Conservation (phyloP, 2,329 filamentous ascomycete genomes). For the Aspergillus sp. region DNA sequence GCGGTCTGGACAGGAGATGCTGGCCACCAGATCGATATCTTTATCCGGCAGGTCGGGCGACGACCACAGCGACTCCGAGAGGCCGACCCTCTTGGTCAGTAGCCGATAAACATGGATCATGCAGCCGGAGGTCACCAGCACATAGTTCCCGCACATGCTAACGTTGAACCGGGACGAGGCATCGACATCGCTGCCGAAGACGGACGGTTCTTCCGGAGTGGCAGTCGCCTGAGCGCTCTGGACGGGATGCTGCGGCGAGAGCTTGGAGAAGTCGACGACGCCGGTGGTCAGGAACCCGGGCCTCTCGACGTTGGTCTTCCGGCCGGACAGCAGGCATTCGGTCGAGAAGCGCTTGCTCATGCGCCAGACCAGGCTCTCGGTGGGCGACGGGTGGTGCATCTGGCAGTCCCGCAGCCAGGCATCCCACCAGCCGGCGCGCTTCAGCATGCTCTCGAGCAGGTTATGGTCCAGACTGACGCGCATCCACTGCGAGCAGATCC, state of each 20-base stretch:
- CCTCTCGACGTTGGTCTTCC: constrained; percentile 22
- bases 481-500: constrained; percentile 55
- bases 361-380: constrained; percentile 26
- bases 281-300: constrained; percentile 33
- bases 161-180: constrained; percentile 40
- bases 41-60: constrained; percentile 21
- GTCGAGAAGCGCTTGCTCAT: constrained; percentile 43
- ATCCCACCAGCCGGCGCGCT: constrained; percentile 48
- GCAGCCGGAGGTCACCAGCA: constrained; percentile 48
- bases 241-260: constrained; percentile 6
- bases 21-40: constrained; percentile 41
- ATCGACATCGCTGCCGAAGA: constrained; percentile 10
- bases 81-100: constrained; percentile 10
- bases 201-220: too few relatives aligned
- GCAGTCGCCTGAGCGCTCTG: background rate
- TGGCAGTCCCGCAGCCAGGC: constrained; percentile 27
- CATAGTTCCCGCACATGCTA: constrained; percentile 52
- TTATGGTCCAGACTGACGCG: constrained; percentile 45
- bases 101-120: constrained; percentile 51
- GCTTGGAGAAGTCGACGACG: constrained; percentile 19
- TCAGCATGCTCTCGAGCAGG: constrained; percentile 48
- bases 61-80: constrained; percentile 8
- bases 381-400: constrained; percentile 22
- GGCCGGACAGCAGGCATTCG: constrained; percentile 41
- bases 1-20: constrained; percentile 48